Evolutionary conservation across 495 filamentous ascomycete species (phyloP).

Genomic region (Aspergillus indologenus): DNA sequence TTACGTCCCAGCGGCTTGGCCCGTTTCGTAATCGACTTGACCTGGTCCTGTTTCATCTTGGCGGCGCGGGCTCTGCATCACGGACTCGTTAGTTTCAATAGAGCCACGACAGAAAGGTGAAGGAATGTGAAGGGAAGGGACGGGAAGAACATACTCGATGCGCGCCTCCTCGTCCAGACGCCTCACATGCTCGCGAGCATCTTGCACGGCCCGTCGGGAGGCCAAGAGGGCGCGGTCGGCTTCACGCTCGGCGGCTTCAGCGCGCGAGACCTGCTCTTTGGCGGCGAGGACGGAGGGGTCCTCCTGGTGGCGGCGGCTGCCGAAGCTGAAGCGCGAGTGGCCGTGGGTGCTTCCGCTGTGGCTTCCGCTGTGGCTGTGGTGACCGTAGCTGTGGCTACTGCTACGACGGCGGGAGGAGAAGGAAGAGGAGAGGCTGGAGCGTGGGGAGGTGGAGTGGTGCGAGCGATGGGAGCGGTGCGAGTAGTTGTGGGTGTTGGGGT

Average conservation of each 20-base stretch:
- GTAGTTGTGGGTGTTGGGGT: constrained; percentile 9
- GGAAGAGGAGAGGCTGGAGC: constrained; percentile 11
- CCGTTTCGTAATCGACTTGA: constrained; percentile 59
- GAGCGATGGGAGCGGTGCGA: constrained; percentile 17
- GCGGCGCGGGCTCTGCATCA: constrained; percentile 47
- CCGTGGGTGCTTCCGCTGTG: constrained; percentile 17
- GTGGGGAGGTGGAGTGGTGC: constrained; percentile 12
- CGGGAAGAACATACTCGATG: constrained; percentile 46
- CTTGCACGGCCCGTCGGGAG: constrained; percentile 53
- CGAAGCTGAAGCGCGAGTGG: constrained; percentile 34
- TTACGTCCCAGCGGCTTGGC: constrained; percentile 60
- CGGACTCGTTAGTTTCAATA: not conserved
- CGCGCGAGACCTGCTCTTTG: constrained; percentile 53
- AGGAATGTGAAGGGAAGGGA: no score
- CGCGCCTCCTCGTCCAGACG: constrained; percentile 59
- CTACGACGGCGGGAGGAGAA: not conserved
- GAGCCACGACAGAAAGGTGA: not conserved
- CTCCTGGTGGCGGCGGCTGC: constrained; percentile 28
- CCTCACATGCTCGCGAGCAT: constrained; percentile 61
- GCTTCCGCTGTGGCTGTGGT: constrained; percentile 33
- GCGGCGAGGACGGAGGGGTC: constrained; percentile 59
- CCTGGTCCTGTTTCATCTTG: constrained; percentile 65
- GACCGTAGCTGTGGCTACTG: no score
- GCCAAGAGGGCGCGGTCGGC: constrained; percentile 59
- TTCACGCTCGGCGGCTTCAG: constrained; percentile 58